These are phyloP conservation scores for Metarhizium anisopliae DNA, from an alignment of 2,329 filamentous ascomycete species.

Conservation along the genomic window DNA sequence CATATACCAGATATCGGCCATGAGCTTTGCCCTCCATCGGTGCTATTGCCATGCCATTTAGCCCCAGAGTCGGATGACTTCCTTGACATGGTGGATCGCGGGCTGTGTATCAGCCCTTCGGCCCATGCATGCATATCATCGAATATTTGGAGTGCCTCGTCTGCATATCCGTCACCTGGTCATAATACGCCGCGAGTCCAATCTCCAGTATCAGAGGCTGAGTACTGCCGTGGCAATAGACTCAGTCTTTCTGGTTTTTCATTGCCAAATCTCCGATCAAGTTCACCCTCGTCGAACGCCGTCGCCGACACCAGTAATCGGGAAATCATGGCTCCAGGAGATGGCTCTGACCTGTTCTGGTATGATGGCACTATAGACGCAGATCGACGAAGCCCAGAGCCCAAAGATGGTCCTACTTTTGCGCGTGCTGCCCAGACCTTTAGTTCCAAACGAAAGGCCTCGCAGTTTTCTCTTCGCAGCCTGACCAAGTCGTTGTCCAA, in stretches of 20 bases:
- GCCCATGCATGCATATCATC: neutral
- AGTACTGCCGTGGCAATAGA: conserved; percentile 10
- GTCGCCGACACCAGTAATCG: conserved; percentile 10
- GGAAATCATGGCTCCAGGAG: conserved; percentile 15
- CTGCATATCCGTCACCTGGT: conserved; percentile 19
- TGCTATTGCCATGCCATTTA: neutral
- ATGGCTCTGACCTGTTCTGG: conserved; percentile 18
- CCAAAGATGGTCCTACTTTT: neutral
- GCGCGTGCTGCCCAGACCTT: conserved; percentile 3
- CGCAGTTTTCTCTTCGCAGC: conserved; percentile 21
- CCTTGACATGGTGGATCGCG: conserved; percentile 11
- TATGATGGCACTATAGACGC: conserved; percentile 16
- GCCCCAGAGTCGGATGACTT: conserved; percentile 8
- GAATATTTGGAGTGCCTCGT: conserved; percentile 20
- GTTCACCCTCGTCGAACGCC: conserved; percentile 13
- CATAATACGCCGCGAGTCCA: conserved; percentile 12
- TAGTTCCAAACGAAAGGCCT: conserved; percentile 21
- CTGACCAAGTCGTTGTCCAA: conserved; percentile 17
- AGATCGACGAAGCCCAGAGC: conserved; percentile 10
- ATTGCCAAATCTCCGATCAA: conserved; percentile 20
- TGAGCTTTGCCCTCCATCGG: neutral
- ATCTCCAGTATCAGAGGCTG: conserved; percentile 17
- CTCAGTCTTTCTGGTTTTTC: conserved; percentile 20
- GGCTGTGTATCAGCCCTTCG: conserved; percentile 4
- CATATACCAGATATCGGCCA: neutral